These are phyloP conservation scores for Nitzschia inconspicua DNA, from an alignment of 108 stramenopile species.

Conservation along the genomic window DNA sequence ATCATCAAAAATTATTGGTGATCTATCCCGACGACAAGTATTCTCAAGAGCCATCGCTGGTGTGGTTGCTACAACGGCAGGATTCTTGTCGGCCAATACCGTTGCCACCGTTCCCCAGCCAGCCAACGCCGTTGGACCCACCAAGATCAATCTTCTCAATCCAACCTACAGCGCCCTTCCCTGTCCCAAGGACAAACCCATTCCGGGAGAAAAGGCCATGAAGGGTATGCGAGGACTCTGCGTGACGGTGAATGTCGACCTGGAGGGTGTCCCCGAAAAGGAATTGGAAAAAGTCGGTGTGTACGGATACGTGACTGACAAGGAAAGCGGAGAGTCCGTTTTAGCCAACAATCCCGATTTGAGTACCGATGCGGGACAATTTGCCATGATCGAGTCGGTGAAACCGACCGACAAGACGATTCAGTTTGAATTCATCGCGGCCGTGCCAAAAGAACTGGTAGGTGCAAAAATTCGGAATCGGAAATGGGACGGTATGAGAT, in stretches of 20 bases:
- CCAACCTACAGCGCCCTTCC: constrained; percentile 65
- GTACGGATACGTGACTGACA: constrained; percentile 75
- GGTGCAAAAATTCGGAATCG: constrained; percentile 4
- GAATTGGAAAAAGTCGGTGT: constrained; percentile 77
- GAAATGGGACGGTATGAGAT: no score
- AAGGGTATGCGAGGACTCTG: constrained; percentile 90
- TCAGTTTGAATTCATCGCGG: constrained; percentile 83
- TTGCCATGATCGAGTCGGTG: constrained; percentile 76
- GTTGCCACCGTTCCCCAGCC: no score
- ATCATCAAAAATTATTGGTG: no score
- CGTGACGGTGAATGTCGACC: constrained; percentile 74
- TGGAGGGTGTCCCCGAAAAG: constrained; percentile 45
- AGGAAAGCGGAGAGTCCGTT: constrained; percentile 68
- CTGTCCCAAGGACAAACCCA: constrained; percentile 83
- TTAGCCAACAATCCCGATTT: constrained; percentile 93
- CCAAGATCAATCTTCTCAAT: constrained; percentile 74
- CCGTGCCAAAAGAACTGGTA: constrained; percentile 80
- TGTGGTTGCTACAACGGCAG: no score
- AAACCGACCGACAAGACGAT: constrained; percentile 62
- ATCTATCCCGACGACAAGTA: no score
- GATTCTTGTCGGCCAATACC: no score
- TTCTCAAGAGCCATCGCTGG: no score
- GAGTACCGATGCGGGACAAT: constrained; percentile 89
- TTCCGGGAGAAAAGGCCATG: constrained; percentile 94
- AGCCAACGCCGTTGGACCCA: constrained; percentile 78